Evolutionary conservation across 306 rosid species (phyloP), one percentile per base, ranked within the genome.

Genomic region (Echinosophora koreensis): DNA sequence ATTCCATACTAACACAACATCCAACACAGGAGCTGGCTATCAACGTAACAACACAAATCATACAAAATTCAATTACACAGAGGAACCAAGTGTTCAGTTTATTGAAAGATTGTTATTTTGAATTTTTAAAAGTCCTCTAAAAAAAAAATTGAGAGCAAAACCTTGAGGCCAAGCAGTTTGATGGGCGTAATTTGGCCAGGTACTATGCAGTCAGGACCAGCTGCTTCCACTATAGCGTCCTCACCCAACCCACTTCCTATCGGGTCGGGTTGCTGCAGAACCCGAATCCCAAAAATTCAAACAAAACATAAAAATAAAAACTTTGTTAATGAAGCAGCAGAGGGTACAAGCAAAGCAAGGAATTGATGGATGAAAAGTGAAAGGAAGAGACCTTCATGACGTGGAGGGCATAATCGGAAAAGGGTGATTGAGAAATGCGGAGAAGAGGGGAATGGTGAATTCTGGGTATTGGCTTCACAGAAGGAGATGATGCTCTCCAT

Each of bases 171-270:
- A 70, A 95, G 97, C 54, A 92, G 22, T 69, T 78, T 87, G 81
- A 92, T 2, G 47, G 98, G 99, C 22, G 81, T 32, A 10, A 52
- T 59, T 70, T 90, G 96, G 34, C 99, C 99, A 0, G 99, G 99
- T 34, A 95, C 92, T 56, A 90, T 78, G 64, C 99, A 95, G 4
- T 95, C 99, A 60, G 97, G 97, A 14, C 99, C 99, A 10, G 99
- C 97, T 0, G 97, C 83, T 87, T 95, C 97, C 30, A 92, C 91
- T 8, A 92, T 79, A 56, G 97, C 99, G 12, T 80, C 96, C 52
- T 76, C 81, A 2, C 94, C 97, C 13, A 95, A 86, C 22, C 97
- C 97, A 81, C 7, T 69, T 6, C 96, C 99, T 2, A 95, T 83
- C 11, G 99, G 97, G 69, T 95, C 82, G 4, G 87, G 87, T 65